phyloP scores from a whole-genome alignment of 2,329 filamentous ascomycete species.

The Exophiala calicioides region DNA sequence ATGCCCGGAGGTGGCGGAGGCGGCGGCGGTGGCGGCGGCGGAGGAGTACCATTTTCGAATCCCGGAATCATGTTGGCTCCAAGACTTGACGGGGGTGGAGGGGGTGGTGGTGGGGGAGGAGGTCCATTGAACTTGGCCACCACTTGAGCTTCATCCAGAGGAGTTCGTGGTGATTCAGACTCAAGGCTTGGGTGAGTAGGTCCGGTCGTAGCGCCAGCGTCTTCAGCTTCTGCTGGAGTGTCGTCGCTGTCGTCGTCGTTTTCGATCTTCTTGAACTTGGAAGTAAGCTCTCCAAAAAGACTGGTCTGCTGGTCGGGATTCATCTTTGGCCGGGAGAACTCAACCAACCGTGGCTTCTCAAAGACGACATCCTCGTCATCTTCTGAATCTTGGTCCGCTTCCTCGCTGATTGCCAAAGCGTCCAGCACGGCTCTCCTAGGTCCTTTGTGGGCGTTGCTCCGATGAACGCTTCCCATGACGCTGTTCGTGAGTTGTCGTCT shows the following conservation, averaged over 20 bases:
- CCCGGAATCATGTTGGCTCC: conserved; percentile 36
- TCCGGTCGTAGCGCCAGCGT: conserved; percentile 70
- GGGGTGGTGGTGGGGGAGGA: conserved; percentile 45
- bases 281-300: conserved; percentile 70
- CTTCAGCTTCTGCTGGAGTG: conserved; percentile 16
- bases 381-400: conserved; percentile 56
- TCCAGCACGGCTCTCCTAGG: conserved; percentile 42
- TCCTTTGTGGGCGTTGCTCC: conserved; percentile 48
- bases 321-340: conserved; percentile 72
- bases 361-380: conserved; percentile 66
- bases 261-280: conserved; percentile 72
- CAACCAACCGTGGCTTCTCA: conserved; percentile 76
- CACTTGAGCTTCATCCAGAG: conserved; percentile 60
- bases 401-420: conserved; percentile 39
- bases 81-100: conserved; percentile 33
- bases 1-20: conserved; percentile 46
- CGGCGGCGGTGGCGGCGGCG: conserved; percentile 54
- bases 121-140: conserved; percentile 51
- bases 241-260: conserved; percentile 72
- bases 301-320: conserved; percentile 64
- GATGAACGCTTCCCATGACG: conserved; percentile 70
- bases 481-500: conserved; percentile 68
- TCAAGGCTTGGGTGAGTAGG: conserved; percentile 75
- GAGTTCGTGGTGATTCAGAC: conserved; percentile 67
- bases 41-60: conserved; percentile 47